Percentiles rank a stretch among this genome's conserved stretches.
phyloP scores from a whole-genome alignment of 257 asterid genomes.

The Eustoma russellianum region DNA sequence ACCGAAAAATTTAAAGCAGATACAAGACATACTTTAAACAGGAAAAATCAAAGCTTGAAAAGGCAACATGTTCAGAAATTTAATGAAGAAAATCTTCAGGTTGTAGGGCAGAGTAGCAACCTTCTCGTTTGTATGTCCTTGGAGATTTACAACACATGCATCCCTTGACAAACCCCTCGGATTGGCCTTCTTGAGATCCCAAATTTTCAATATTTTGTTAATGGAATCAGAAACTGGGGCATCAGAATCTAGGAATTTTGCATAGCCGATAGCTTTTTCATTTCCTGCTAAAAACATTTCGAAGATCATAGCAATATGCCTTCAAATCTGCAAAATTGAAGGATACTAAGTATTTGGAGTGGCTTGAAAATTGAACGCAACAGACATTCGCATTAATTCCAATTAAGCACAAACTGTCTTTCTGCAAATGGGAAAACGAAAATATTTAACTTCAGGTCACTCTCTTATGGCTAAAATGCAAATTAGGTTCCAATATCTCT shows the following conservation, averaged over 20 bases:
- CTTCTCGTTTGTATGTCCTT: slow-evolving; percentile 94
- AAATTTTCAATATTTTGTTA: slow-evolving; percentile 79
- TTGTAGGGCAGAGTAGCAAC: slow-evolving; percentile 26
- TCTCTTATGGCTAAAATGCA: no score
- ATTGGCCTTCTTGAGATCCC: slow-evolving; percentile 84
- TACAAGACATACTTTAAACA: neutral
- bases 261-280: slow-evolving; percentile 79
- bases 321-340: slow-evolving; percentile 83
- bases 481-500: no score
- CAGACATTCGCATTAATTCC: slow-evolving; percentile 86
- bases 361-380: slow-evolving; percentile 77
- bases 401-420: slow-evolving; percentile 73
- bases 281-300: slow-evolving; percentile 83
- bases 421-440: slow-evolving; percentile 44
- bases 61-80: neutral
- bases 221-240: slow-evolving; percentile 86
- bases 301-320: slow-evolving; percentile 87
- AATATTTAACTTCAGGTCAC: neutral
- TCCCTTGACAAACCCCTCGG: slow-evolving; percentile 53
- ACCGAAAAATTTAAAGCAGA: slow-evolving; percentile 18
- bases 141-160: slow-evolving; percentile 70
- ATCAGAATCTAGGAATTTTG: slow-evolving; percentile 66
- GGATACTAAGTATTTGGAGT: slow-evolving; percentile 60
- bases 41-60: neutral
- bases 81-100: neutral